Evolutionary conservation across 73 alveolate species (phyloP), one percentile per base, ranked within the genome.

Genomic region (Paramecium primaurelia): DNA sequence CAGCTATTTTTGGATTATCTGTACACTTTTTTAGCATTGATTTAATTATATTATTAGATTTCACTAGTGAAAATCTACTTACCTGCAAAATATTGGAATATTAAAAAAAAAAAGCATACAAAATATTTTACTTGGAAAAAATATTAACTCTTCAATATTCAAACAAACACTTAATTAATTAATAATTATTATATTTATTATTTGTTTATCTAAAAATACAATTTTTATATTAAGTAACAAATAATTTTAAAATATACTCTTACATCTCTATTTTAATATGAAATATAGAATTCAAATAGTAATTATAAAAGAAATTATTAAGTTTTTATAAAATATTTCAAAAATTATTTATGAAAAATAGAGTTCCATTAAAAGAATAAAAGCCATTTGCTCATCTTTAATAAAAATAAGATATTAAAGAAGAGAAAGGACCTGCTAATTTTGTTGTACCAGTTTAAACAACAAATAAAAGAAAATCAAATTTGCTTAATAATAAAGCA

Each of bases 351-450:
- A 59, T 59, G 77, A 59, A 59, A 59, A 59, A 59, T 59, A 71
- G 86, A 71, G 86, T 71, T 32, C 86, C 86, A 5, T 14, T 71
- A 3, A 30, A 59, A 71, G 58, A 71, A 71, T 71, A 71, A 71
- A 34, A 32, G 59, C 86, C 86, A 71, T 71, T 71, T 71, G 86
- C 58, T 11, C 86, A 71, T 26, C 30, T 71, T 34, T 32, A 71
- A 71, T 71, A 71, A 71, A 8, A 71, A 34, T 28, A 71, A 16
- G 54, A 26, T 32, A 34, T 32, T 11, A 30, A 71, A 71, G 58
- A 30, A 71, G 77, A 59, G 25, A 32, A 71, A 71, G 86, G 86
- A 71, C 86, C 86, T 22, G 86, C 77, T 0, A 30, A 71, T 71
- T 71, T 30, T 26, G 86, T 26, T 25, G 54, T 71, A 2, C 47